phyloP scores from a whole-genome alignment of 2,329 filamentous ascomycete species.

The Cyphellophora europaea region DNA sequence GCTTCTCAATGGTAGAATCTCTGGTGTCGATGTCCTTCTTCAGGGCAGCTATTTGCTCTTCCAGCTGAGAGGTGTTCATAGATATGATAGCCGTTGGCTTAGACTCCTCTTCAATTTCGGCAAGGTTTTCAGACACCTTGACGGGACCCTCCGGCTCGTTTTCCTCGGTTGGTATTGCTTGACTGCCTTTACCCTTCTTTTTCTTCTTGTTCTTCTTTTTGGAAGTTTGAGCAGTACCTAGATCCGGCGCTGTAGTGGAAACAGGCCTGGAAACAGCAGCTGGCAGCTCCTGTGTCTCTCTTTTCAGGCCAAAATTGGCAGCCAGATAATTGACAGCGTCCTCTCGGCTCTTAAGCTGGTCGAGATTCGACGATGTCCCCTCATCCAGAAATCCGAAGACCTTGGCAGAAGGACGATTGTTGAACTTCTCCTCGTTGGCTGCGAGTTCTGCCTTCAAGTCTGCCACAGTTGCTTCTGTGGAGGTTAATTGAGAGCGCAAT shows the following conservation, averaged over 20 bases:
- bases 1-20: conserved; percentile 60
- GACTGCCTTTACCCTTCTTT: conserved; percentile 50
- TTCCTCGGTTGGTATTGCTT: conserved; percentile 21
- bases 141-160: conserved; percentile 30
- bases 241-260: not conserved
- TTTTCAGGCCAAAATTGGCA: conserved; percentile 20
- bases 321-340: conserved; percentile 30
- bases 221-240: conserved; percentile 10
- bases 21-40: conserved; percentile 40
- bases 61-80: conserved; percentile 18
- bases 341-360: conserved; percentile 11
- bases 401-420: conserved; percentile 12
- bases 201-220: conserved; percentile 85
- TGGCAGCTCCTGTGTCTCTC: conserved; percentile 1
- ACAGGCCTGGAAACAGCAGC: not conserved
- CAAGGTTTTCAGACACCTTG: conserved; percentile 21
- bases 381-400: conserved; percentile 15
- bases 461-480: conserved; percentile 41
- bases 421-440: conserved; percentile 10
- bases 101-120: conserved; percentile 22
- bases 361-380: conserved; percentile 5
- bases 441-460: conserved; percentile 30
- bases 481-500: conserved; percentile 43
- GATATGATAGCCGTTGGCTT: conserved; percentile 20
- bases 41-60: conserved; percentile 19